Evolutionary conservation across 148 eudicot species (phyloP), one percentile per base, ranked within the genome.

Genomic region (Nyssa sinensis): DNA sequence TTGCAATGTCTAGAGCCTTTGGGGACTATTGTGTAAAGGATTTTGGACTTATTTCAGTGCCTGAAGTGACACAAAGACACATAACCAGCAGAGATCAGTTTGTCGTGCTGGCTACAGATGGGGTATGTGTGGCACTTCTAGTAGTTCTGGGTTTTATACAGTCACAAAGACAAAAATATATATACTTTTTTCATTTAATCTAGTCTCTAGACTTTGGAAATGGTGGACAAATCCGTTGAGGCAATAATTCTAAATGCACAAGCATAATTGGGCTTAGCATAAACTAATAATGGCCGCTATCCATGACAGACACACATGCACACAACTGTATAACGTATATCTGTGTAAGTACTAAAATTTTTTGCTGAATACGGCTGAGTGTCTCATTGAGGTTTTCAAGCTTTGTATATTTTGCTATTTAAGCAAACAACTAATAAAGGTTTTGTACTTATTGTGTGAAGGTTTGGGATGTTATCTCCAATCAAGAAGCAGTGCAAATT

Each of bases 1-100:
- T 95, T n/a, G 99, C 99, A 44, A 95, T 95, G 99, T 92, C 99
- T 7, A 81, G 99, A 78, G 97, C 99, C 16, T 93, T 95, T 27
- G 99, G 99, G 23, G 99, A 95, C 80, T 85, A 86, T 61, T 90
- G 97, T 51, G 66, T 93, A 5, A 95, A 95, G 81, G 90, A 91
- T 68, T 93, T 84, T 62, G 99, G 99, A 49, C 91, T 95, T 6
- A 89, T 91, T 44, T 95, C 99, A 4, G 90, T 90, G 69, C 99
- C 99, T 31, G 90, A 95, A 77, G 97, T 95, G 53, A 89, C 88
- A 37, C 88, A 95, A n/a, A 84, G 90, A 65, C 88, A 81, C 72
- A 81, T 95, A 64, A 86, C 87, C 29, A 75, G 70, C 74, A 77
- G 76, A 75, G 99, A 95, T 71, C 93, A 92, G 64, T 95, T 95